phyloP scores from a whole-genome alignment of 2,329 filamentous ascomycete genomes.

The Aspergillus clavatus region DNA sequence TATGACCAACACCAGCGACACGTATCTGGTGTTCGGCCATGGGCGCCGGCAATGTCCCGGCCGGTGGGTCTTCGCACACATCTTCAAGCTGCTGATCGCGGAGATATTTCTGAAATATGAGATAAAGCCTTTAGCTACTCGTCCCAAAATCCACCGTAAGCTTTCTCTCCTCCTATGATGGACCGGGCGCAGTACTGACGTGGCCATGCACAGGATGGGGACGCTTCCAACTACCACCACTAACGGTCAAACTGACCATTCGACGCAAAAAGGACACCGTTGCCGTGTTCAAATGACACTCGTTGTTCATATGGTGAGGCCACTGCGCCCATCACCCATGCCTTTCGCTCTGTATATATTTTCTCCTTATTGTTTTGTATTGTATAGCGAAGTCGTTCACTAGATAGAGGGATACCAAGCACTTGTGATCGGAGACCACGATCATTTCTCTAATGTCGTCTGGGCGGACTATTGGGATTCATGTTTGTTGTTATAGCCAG shows the following conservation, averaged over 20 bases:
- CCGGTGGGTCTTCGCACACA: constrained; percentile 11
- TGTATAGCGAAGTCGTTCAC: neutral
- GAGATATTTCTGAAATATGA: constrained; percentile 14
- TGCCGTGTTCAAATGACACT: neutral
- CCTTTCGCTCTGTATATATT: neutral
- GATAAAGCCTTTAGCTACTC: constrained; percentile 7
- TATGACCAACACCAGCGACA: constrained; percentile 11
- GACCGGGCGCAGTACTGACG: no score
- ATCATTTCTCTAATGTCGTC: neutral
- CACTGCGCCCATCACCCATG: neutral
- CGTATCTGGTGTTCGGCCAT: constrained; percentile 13
- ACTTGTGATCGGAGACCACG: neutral
- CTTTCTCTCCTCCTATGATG: no score
- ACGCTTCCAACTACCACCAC: constrained; percentile 12
- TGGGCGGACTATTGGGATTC: neutral
- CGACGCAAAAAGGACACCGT: constrained; percentile 6
- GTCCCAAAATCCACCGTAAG: constrained; percentile 10
- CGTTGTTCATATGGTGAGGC: no score
- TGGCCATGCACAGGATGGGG: constrained; percentile 10
- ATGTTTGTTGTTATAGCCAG: neutral
- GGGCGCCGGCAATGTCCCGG: constrained; percentile 13
- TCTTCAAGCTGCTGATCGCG: constrained; percentile 9
- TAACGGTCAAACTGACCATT: constrained; percentile 8
- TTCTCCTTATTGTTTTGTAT: neutral
- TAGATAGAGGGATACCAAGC: neutral